Percentiles rank a stretch among this genome's conserved stretches.
Conservation (phyloP, 225 moss, liverwort and hornwort genomes). For the Asterella californica region DNA sequence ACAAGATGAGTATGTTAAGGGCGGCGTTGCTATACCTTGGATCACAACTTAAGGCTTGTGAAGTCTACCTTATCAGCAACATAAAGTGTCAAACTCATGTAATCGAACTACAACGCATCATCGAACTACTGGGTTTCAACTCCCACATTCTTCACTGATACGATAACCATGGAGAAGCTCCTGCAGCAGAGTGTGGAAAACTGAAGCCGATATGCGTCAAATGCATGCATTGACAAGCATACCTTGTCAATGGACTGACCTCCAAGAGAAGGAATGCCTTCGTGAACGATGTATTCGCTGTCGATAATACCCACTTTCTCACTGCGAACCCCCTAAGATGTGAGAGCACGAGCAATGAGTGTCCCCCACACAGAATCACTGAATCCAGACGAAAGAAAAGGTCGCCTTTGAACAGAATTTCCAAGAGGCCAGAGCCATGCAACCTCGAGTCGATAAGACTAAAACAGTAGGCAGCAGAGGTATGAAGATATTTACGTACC, state of each 20-base stretch:
- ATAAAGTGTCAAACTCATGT: background rate
- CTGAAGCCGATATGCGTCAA: background rate
- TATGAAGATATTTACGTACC: slow-evolving; percentile 29
- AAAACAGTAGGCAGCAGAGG: background rate
- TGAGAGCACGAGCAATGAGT: background rate
- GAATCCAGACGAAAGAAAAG: background rate
- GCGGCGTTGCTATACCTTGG: background rate
- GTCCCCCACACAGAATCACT: background rate
- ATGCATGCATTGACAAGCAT: background rate
- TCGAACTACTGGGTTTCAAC: background rate
- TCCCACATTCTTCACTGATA: background rate
- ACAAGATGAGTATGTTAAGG: background rate
- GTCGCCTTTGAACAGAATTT: background rate
- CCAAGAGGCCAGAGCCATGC: background rate
- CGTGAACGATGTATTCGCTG: slow-evolving; percentile 65
- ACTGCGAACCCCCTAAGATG: slow-evolving; percentile 53
- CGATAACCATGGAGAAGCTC: background rate
- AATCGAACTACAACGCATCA: background rate
- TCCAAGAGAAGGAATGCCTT: slow-evolving; percentile 83
- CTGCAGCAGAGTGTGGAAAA: background rate
- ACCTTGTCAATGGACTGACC: slow-evolving; percentile 44
- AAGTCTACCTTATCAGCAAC: background rate
- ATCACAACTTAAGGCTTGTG: background rate
- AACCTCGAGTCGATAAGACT: background rate
- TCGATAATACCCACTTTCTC: slow-evolving; percentile 84